Percentiles rank a stretch among this genome's conserved stretches.
Evolutionary conservation across 208 protist genomes (phyloP).

Genomic region (Wallacemonas sp.): DNA sequence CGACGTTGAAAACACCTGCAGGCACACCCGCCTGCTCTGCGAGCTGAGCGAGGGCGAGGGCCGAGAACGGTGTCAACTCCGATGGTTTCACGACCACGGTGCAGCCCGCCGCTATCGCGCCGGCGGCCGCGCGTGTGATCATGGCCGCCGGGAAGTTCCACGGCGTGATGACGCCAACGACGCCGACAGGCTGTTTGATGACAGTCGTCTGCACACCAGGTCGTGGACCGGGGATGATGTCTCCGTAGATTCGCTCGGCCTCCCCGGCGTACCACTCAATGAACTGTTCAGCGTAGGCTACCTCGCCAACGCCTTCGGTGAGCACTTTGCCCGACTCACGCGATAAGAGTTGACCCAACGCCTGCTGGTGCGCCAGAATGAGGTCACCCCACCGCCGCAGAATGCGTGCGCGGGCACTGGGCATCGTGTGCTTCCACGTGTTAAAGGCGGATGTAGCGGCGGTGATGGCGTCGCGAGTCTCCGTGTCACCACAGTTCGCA

Average conservation of each 20-base stretch:
- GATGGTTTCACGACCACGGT: slow-evolving; percentile 90
- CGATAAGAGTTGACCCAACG: slow-evolving; percentile 61
- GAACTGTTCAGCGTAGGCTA: slow-evolving; percentile 56
- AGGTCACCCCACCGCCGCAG: slow-evolving; percentile 68
- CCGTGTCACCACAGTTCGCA: slow-evolving; percentile 42
- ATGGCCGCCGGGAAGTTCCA: slow-evolving; percentile 93
- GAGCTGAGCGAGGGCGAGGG: slow-evolving; percentile 69
- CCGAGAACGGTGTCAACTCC: slow-evolving; percentile 75
- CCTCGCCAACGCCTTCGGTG: slow-evolving; percentile 68
- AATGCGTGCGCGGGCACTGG: slow-evolving; percentile 51
- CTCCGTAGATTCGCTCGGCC: slow-evolving; percentile 77
- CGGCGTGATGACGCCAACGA: slow-evolving; percentile 88
- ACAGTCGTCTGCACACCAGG: slow-evolving; percentile 56
- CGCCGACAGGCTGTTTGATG: slow-evolving; percentile 78
- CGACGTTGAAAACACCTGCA: slow-evolving; percentile 77
- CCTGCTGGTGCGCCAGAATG: slow-evolving; percentile 41
- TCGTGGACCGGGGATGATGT: slow-evolving; percentile 62
- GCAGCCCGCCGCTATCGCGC: slow-evolving; percentile 90
- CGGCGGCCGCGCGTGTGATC: slow-evolving; percentile 71
- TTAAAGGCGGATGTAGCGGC: slow-evolving; percentile 58
- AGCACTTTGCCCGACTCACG: slow-evolving; percentile 84
- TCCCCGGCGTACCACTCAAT: slow-evolving; percentile 89
- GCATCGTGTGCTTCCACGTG: slow-evolving; percentile 60
- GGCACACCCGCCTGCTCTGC: slow-evolving; percentile 73
- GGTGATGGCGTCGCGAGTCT: slow-evolving; percentile 57